Percentiles rank a stretch among this genome's conserved stretches.
These are phyloP conservation scores for Spatholobus suberectus DNA, from an alignment of 306 rosid species.

Conservation along the genomic window DNA sequence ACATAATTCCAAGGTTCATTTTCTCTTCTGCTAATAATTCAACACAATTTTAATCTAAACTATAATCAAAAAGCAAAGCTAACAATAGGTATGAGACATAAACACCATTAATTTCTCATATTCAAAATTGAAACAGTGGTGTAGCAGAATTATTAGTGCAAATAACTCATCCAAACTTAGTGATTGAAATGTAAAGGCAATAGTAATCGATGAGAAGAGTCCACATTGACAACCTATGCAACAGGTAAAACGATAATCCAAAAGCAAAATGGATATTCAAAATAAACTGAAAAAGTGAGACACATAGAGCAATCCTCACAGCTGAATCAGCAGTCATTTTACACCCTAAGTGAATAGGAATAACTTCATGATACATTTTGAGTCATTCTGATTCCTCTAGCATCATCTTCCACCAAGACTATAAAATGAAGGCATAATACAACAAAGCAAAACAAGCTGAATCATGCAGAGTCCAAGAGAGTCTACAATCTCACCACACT, in stretches of 20 bases:
- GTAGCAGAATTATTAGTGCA: neutral
- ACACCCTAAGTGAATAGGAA: neutral
- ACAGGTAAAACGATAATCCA: neutral
- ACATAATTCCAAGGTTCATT: neutral
- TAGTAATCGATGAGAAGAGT: neutral
- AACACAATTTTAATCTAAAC: neutral
- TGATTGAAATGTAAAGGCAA: neutral
- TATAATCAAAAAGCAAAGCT: neutral
- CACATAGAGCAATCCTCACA: neutral
- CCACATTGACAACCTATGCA: neutral
- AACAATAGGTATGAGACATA: neutral
- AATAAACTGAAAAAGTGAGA: neutral
- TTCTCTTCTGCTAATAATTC: neutral
- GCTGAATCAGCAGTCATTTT: neutral
- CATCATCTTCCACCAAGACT: neutral
- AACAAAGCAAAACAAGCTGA: conserved; percentile 9
- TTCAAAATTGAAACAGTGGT: conserved; percentile 12
- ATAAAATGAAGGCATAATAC: conserved; percentile 25
- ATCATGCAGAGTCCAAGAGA: conserved; percentile 22
- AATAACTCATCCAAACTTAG: neutral
- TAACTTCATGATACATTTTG: conserved; percentile 1
- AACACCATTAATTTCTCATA: neutral
- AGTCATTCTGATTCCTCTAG: neutral
- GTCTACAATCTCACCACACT: conserved; percentile 7
- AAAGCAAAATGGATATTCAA: neutral